A percentile compares a stretch with the other conserved stretches of the same genome.
These are phyloP conservation scores for Yarrowia deformans DNA, from an alignment of 805 yeast genomes.

Conservation along the genomic window DNA sequence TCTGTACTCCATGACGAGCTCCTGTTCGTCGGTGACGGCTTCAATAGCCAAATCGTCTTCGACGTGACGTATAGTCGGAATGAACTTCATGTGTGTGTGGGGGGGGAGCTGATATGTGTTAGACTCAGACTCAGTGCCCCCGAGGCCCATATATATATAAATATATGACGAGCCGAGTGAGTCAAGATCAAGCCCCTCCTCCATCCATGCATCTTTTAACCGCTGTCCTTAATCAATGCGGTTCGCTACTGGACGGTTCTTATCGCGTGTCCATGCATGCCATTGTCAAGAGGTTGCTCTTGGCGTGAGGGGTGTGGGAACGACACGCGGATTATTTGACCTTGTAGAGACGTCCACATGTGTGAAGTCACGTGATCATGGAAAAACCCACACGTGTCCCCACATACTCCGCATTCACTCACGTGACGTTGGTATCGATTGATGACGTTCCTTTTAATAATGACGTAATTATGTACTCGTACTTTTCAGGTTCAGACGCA, in stretches of 20 bases:
- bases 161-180: too few relatives aligned
- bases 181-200: not conserved
- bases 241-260: not conserved
- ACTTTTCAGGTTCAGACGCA: too few relatives aligned
- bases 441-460: not conserved
- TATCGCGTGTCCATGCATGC: constrained; percentile 1
- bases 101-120: not conserved
- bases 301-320: constrained; percentile 1
- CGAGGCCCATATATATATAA: not conserved
- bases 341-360: too few relatives aligned
- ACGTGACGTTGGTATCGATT: not conserved
- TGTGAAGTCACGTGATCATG: not conserved
- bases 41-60: constrained; percentile 8
- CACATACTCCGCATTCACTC: too few relatives aligned
- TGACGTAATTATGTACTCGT: too few relatives aligned
- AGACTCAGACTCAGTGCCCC: not conserved
- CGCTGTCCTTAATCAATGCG: constrained; percentile 13
- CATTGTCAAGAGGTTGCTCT: not conserved
- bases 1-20: constrained; percentile 31
- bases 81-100: constrained; percentile 4
- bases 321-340: too few relatives aligned
- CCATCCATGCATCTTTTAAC: not conserved
- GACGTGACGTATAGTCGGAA: constrained; percentile 15
- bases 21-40: constrained; percentile 16
- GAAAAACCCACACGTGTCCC: too few relatives aligned